Evolutionary conservation across 495 filamentous ascomycete species (phyloP).

Genomic region (Tricharina praecox): DNA sequence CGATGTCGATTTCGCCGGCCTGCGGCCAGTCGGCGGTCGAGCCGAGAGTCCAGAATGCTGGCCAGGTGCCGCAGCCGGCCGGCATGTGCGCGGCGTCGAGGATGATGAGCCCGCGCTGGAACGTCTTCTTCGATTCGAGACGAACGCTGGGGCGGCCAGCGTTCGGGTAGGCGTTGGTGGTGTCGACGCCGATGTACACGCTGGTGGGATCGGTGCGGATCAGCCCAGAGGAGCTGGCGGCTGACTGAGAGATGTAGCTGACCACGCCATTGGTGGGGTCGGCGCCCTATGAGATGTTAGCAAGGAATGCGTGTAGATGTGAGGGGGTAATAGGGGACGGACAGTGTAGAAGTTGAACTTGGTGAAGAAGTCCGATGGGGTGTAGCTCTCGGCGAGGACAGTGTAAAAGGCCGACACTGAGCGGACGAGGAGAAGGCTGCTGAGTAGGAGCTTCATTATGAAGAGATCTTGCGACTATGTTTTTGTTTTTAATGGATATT

Average conservation of each 20-base stretch:
- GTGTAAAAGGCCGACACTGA: too few relatives aligned
- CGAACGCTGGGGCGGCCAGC: slow-evolving; percentile 50
- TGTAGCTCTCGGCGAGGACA: not conserved
- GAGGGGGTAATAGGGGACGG: not conserved
- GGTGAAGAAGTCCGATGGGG: not conserved
- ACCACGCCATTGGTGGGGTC: slow-evolving; percentile 61
- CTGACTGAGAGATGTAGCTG: slow-evolving; percentile 40
- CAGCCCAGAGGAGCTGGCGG: slow-evolving; percentile 39
- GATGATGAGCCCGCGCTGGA: slow-evolving; percentile 51
- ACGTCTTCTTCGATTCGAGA: slow-evolving; percentile 51
- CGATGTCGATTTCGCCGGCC: slow-evolving; percentile 75
- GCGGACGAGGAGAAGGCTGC: too few relatives aligned
- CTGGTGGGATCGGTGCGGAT: slow-evolving; percentile 37
- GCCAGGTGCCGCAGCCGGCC: slow-evolving; percentile 55
- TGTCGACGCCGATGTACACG: slow-evolving; percentile 40
- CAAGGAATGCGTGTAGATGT: not conserved
- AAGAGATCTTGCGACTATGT: too few relatives aligned
- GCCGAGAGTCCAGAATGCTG: slow-evolving; percentile 56
- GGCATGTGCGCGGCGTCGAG: slow-evolving; percentile 66
- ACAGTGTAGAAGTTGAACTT: not conserved
- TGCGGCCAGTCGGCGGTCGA: slow-evolving; percentile 26
- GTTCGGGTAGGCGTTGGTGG: slow-evolving; percentile 27
- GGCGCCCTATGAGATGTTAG: slow-evolving; percentile 21
- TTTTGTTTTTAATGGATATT: too few relatives aligned
- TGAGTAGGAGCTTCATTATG: too few relatives aligned